Evolutionary conservation across 2,329 filamentous ascomycete genomes (phyloP), one percentile per base, ranked within the genome.

Genomic region (Boeremia lycopersici): DNA sequence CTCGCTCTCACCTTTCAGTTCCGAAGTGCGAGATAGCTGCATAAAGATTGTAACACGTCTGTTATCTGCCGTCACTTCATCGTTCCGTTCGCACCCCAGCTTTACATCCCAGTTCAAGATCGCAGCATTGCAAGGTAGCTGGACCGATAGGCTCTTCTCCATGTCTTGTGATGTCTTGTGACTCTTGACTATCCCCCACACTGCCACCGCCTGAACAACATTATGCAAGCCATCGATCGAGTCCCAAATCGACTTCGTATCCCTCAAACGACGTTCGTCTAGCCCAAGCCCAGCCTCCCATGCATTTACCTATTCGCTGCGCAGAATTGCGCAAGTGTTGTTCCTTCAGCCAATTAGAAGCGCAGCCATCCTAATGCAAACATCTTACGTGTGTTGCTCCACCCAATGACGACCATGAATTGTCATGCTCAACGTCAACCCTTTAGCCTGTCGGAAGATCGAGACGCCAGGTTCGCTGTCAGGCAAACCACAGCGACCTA

Each of bases 351-450:
- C 52, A 49, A 55, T 23, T 40, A 48, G 35, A 39, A 8, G 25
- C 25, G 34, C 29, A 6, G 9, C 10, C 13, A 34, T 34, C 23
- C n/a, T 11, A 42, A 30, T 44, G 40, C 42, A 46, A n/a, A 19
- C 28, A 41, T 41, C 47, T 56, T 56, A 52, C 53, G 53, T 56
- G 48, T 56, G 48, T 48, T 34, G 52, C 48, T 56, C 53, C 53
- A 52, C 48, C 45, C 48, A 51, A 56, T 56, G 48, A 56, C 39
- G 53, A 51, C 33, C 48, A 48, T 28, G 26, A 42, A 8, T 33
- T 50, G 36, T 39, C 53, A 48, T 17, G 42, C 33, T 43, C 53
- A 43, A 47, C 26, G 42, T 48, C 43, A 36, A 51, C 13, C 19
- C 28, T 35, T 39, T 17, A 52, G 46, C 44, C 36, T 25, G 29